Evolutionary conservation across 225 moss, liverwort and hornwort species (phyloP).

Genomic region (Physcomitrium patens): DNA sequence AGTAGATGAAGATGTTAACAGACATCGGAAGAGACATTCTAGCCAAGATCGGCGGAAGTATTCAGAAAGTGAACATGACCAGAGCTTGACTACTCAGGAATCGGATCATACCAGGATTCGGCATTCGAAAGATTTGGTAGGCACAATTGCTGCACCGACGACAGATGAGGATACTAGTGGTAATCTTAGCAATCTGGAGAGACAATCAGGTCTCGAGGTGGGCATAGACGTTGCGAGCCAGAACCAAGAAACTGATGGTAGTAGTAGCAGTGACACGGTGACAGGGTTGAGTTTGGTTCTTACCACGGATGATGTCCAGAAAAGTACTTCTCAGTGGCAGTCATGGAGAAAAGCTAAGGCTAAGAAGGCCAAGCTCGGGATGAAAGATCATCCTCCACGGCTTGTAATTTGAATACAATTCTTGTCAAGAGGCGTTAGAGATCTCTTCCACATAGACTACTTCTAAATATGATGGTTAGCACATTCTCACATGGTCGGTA

Average conservation of each 20-base stretch:
- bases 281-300: slow-evolving; percentile 23
- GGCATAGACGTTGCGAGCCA: slow-evolving; percentile 9
- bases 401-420: slow-evolving; percentile 36
- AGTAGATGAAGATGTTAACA: slow-evolving; percentile 27
- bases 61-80: slow-evolving; percentile 23
- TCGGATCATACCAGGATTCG: slow-evolving; percentile 17
- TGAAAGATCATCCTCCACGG: slow-evolving; percentile 40
- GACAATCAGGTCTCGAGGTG: slow-evolving; percentile 3
- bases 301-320: slow-evolving; percentile 46
- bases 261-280: slow-evolving; percentile 10
- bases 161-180: slow-evolving; percentile 10
- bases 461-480: neutral
- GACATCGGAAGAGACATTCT: slow-evolving; percentile 11
- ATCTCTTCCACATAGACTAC: neutral
- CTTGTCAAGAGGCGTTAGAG: neutral
- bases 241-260: neutral
- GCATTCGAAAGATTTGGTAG: slow-evolving; percentile 20
- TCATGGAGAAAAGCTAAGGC: slow-evolving; percentile 50
- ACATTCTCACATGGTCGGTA: neutral
- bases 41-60: slow-evolving; percentile 19
- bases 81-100: slow-evolving; percentile 1
- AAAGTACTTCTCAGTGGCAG: slow-evolving; percentile 54
- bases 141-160: slow-evolving; percentile 18
- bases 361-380: slow-evolving; percentile 39
- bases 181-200: slow-evolving; percentile 18